These are phyloP conservation scores for Colletotrichum sp. DNA, from an alignment of 2,329 filamentous ascomycete species.

Conservation along the genomic window DNA sequence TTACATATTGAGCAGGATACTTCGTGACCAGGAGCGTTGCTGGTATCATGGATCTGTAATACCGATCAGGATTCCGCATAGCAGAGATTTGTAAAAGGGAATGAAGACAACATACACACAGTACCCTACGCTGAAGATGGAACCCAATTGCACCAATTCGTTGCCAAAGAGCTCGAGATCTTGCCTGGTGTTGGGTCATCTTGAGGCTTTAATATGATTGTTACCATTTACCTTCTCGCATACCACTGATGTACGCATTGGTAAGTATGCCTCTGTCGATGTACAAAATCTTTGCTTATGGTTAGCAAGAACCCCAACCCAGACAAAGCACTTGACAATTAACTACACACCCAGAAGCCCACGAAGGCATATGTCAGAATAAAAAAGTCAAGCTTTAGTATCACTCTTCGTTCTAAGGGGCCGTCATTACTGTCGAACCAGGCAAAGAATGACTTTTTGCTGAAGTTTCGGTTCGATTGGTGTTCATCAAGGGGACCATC, in stretches of 20 bases:
- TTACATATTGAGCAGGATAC: not conserved
- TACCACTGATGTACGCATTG: not conserved
- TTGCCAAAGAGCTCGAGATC: not conserved
- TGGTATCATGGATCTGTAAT: not conserved
- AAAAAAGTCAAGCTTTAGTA: not conserved
- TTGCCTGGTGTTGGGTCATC: not conserved
- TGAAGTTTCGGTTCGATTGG: not conserved
- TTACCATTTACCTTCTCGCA: not conserved
- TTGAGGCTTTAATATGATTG: not conserved
- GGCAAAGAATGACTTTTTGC: not conserved
- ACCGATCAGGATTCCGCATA: not conserved
- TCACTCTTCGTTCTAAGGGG: not conserved
- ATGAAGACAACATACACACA: not conserved
- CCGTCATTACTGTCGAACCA: not conserved
- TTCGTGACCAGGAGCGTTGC: not conserved
- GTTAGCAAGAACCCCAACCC: not conserved
- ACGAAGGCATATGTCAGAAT: not conserved
- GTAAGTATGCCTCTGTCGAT: not conserved
- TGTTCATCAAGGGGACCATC: not conserved
- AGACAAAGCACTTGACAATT: not conserved
- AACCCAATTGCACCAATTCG: not conserved
- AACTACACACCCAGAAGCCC: not conserved
- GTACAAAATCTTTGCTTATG: not conserved
- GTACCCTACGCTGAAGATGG: not conserved
- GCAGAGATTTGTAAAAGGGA: rapidly evolving